Evolutionary conservation across 345 rosid genomes (phyloP).

Genomic region (Psidium friedrichsthalianum): DNA sequence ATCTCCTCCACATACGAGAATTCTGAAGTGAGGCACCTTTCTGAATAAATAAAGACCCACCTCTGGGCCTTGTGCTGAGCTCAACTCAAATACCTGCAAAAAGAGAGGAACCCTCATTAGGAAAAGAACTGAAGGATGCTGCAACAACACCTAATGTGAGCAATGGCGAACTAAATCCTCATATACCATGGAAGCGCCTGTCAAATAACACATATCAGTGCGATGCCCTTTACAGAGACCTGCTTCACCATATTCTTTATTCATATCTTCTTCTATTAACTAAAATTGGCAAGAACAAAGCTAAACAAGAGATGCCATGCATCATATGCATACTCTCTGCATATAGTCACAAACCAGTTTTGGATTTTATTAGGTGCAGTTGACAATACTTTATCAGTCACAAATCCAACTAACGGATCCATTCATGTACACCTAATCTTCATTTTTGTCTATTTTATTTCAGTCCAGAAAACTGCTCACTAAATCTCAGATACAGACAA

Average conservation of each 20-base stretch:
- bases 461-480: neutral
- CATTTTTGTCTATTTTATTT: neutral
- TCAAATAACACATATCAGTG: neutral
- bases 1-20: constrained; percentile 92
- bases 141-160: neutral
- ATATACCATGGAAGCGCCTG: neutral
- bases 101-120: neutral
- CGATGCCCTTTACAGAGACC: too few relatives aligned
- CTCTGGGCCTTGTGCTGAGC: constrained; percentile 75
- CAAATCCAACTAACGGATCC: neutral
- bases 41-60: constrained; percentile 70
- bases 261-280: neutral
- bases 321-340: neutral
- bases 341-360: neutral
- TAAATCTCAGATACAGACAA: neutral
- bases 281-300: neutral
- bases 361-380: neutral
- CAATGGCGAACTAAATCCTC: neutral
- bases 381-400: neutral
- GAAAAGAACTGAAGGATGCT: neutral
- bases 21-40: constrained; percentile 83
- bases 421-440: neutral
- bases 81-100: constrained; percentile 67
- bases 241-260: too few relatives aligned
- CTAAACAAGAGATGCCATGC: neutral